A percentile compares a stretch with the other conserved stretches of the same genome.
Evolutionary conservation across 768 basidiomycete species (phyloP).

Genomic region (Asterophora lycoperdoides): DNA sequence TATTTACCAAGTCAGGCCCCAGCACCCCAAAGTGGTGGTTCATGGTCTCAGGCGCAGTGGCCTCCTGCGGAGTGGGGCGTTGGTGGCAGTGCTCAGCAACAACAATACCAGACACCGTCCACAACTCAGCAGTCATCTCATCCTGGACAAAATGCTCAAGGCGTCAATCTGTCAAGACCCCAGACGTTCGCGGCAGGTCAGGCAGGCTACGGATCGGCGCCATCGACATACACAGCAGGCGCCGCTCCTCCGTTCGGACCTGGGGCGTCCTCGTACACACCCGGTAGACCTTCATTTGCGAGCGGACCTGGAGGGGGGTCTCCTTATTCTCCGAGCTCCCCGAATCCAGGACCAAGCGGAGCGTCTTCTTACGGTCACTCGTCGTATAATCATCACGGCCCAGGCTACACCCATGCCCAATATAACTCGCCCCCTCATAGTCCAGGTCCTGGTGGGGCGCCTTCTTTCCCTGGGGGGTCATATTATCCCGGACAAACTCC

Average conservation of each 20-base stretch:
- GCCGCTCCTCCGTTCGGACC: conserved; percentile 8
- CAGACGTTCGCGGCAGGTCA: conserved; percentile 22
- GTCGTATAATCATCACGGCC: conserved; percentile 13
- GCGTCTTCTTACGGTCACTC: conserved; percentile 13
- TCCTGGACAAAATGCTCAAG: conserved; percentile 18
- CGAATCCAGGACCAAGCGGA: conserved; percentile 15
- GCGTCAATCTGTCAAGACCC: conserved; percentile 32
- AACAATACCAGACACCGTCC: conserved; percentile 10
- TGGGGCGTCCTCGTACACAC: conserved; percentile 5
- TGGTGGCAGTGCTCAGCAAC: conserved; percentile 7
- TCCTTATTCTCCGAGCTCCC: conserved; percentile 15
- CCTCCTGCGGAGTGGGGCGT: conserved; percentile 42
- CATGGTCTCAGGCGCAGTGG: conserved; percentile 24
- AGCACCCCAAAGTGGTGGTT: conserved; percentile 5
- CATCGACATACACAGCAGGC: conserved; percentile 4
- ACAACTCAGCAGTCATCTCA: conserved; percentile 13
- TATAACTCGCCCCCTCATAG: conserved; percentile 22
- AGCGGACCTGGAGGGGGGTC: conserved; percentile 5
- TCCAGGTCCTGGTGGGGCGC: conserved; percentile 14
- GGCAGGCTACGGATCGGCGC: conserved; percentile 4
- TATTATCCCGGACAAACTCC: conserved; percentile 11
- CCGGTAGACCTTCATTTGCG: conserved; percentile 9
- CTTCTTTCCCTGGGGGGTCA: conserved; percentile 11
- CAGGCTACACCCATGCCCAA: conserved; percentile 8
- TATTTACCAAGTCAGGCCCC: conserved; percentile 4